Conservation (phyloP, 257 asterid genomes). For the Solanum chmielewskii region DNA sequence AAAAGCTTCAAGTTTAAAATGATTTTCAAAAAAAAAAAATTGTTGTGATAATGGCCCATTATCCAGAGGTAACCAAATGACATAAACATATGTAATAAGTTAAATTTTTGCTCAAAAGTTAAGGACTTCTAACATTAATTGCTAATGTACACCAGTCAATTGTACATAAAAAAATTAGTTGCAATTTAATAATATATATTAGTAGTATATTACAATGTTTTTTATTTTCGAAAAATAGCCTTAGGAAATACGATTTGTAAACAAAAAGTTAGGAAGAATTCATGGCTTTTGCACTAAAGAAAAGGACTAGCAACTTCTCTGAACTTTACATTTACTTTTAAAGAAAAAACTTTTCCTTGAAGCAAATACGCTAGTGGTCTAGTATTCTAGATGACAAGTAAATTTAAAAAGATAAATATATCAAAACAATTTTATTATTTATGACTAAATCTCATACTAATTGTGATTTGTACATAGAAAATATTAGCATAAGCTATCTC, state of each 20-base stretch:
- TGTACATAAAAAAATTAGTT: background rate
- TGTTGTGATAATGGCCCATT: background rate
- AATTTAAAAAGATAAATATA: background rate
- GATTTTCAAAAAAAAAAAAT: background rate
- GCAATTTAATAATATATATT: background rate
- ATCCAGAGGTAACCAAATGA: background rate
- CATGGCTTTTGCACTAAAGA: background rate
- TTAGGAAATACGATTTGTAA: background rate
- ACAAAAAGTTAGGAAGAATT: background rate
- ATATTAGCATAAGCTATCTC: background rate
- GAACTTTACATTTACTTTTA: background rate
- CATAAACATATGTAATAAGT: background rate
- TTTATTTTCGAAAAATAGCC: background rate
- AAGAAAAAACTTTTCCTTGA: background rate
- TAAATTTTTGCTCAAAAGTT: background rate
- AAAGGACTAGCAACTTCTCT: background rate
- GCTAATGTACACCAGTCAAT: background rate
- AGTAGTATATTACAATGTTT: background rate
- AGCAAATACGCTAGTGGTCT: background rate
- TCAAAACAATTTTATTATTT: background rate
- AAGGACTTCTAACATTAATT: background rate
- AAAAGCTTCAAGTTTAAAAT: constrained; percentile 4
- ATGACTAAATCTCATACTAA: background rate
- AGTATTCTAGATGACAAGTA: background rate
- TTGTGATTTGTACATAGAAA: background rate